These are phyloP conservation scores for Colletotrichum sp. DNA, from an alignment of 2,329 filamentous ascomycete genomes.

Conservation along the genomic window DNA sequence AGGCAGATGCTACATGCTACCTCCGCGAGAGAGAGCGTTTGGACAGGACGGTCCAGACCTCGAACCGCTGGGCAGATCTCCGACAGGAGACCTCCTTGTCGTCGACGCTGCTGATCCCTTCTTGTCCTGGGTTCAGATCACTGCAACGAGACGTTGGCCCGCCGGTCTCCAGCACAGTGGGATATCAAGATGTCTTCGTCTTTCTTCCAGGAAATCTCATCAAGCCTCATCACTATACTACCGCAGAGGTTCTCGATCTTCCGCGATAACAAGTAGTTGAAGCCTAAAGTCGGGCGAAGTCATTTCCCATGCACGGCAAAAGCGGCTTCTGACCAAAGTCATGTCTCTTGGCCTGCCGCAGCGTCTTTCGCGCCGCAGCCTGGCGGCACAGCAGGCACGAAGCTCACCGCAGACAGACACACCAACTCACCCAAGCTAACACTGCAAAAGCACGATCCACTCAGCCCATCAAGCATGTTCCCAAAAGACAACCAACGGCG, in stretches of 20 bases:
- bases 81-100: neutral
- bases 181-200: neutral
- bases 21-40: neutral
- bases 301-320: conserved; percentile 5
- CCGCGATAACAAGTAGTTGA: neutral
- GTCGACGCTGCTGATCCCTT: neutral
- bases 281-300: neutral
- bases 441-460: neutral
- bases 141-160: neutral
- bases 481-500: neutral
- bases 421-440: neutral
- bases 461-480: neutral
- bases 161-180: neutral
- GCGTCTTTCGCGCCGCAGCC: neutral
- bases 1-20: neutral
- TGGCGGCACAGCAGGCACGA: conserved; percentile 10
- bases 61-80: neutral
- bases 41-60: neutral
- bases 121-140: neutral
- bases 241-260: neutral
- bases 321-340: neutral
- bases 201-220: neutral
- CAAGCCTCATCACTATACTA: neutral
- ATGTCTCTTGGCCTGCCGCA: neutral
- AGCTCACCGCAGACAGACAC: neutral